Base-by-base conservation (phyloP, 2,329 filamentous ascomycete genomes). In the Alternaria dauci region DNA sequence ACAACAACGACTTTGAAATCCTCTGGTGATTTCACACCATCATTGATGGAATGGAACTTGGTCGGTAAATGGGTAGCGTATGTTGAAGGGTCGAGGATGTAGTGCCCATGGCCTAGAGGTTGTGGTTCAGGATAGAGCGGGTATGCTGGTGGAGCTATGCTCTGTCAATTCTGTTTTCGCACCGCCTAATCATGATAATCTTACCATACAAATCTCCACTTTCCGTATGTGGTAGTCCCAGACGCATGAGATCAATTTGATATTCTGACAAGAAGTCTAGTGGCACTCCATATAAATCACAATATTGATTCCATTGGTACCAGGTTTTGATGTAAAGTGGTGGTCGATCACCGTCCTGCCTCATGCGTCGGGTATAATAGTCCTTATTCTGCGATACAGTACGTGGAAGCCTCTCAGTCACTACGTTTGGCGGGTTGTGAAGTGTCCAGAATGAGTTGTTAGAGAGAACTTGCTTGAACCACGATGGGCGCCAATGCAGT, bases 391-490 rank as follows among this genome's bases (percentile, higher is more conserved):
- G 8, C 1, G 23, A 9, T 4, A 23, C 9, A 16, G 36, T 32
- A 12, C 18, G 38, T 1, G 69, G 68, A 1, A 76, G 53, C 2
- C 42, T 52, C 28, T 73, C 69, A 3, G 71, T 74, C 18, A 75
- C 69, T 11, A 75, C 70, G 23, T 75, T 61, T 2, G 72, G 73
- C 4, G 74, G 73, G 34, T 72, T 75, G 20, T 73, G 68, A 18
- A 76, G 55, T 1, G 71, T 72, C 74, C 74, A 77, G 41, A 63
- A 58, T 0, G n/a, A 16, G 2, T 46, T 23, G 28, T 47, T 23
- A 7, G 39, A 57, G 2, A 12, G 23, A 1, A 25, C 52, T 23
- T 65, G 42, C 0, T 50, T 9, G 59, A 76, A 75, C 74, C 73
- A 77, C 2, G 63, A 53, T 0, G 74, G 74, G 12, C 70, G 71